Conservation (phyloP, 139 green algal genomes). For the Medakamo hakoo region DNA sequence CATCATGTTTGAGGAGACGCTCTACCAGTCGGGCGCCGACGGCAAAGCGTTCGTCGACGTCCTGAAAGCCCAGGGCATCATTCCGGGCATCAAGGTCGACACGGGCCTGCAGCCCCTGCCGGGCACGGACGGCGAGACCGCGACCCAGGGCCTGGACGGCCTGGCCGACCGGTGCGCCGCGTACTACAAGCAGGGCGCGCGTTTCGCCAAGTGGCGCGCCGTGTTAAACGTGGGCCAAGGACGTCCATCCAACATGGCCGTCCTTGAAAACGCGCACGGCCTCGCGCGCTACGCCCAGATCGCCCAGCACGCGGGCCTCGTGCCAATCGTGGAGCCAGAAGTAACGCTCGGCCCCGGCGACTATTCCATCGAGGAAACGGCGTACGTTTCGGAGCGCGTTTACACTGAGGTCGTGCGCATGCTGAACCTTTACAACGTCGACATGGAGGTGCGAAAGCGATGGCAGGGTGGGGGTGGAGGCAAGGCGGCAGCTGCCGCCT, state of each 20-base stretch:
- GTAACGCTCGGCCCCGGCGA: constrained; percentile 53
- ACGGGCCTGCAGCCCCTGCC: constrained; percentile 34
- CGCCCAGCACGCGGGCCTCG: constrained; percentile 56
- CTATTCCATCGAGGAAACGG: constrained; percentile 72
- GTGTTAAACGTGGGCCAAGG: constrained; percentile 59
- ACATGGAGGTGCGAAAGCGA: too few species aligned
- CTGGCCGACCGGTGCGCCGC: constrained; percentile 45
- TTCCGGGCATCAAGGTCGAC: constrained; percentile 87
- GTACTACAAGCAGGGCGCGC: constrained; percentile 65
- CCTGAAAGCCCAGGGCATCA: constrained; percentile 39
- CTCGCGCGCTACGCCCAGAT: constrained; percentile 84
- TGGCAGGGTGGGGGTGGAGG: too few species aligned
- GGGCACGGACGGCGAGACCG: constrained; percentile 29
- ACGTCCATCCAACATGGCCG: constrained; percentile 49
- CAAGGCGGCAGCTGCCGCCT: too few species aligned
- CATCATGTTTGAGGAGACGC: constrained; percentile 97
- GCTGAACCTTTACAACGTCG: constrained; percentile 80
- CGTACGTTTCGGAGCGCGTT: constrained; percentile 44
- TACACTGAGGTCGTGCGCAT: constrained; percentile 62
- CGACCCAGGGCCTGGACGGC: constrained; percentile 58
- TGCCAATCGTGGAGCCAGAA: constrained; percentile 93
- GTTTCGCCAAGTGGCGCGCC: constrained; percentile 78
- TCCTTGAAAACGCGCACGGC: constrained; percentile 76
- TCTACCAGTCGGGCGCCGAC: constrained; percentile 45
- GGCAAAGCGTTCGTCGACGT: constrained; percentile 52